phyloP scores from a whole-genome alignment of 371 early-diverging fungal genomes.

The Saksenaea oblongispora region DNA sequence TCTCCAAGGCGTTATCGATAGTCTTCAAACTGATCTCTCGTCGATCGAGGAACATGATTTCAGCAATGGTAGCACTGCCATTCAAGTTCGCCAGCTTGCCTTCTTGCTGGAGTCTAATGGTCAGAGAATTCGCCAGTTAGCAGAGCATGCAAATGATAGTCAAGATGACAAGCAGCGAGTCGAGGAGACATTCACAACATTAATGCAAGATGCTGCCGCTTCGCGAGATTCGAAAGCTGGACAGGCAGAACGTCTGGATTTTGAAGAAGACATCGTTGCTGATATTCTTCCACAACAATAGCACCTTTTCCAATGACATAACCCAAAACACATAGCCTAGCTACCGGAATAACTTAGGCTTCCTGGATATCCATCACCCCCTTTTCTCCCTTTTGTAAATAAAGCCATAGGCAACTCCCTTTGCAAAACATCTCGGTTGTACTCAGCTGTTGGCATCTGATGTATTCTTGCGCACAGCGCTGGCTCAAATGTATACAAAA shows the following conservation, averaged over 20 bases:
- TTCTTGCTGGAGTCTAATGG: conserved; percentile 9
- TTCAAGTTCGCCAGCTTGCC: conserved; percentile 10
- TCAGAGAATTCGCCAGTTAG: not conserved
- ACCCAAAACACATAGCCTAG: not conserved
- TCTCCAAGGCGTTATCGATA: conserved; percentile 1
- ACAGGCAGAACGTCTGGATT: not conserved
- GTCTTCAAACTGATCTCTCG: conserved; percentile 1
- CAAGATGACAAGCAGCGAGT: not conserved
- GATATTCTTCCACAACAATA: not conserved
- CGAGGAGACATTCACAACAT: not conserved
- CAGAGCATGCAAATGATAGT: not conserved
- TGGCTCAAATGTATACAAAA: no score
- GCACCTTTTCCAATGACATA: not conserved
- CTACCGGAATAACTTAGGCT: not conserved
- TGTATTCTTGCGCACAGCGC: no score
- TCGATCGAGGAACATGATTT: not conserved
- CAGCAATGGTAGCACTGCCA: conserved; percentile 6
- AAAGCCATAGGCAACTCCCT: no score
- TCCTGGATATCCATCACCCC: not conserved
- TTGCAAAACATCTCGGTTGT: no score
- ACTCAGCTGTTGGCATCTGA: no score
- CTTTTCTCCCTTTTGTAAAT: not conserved
- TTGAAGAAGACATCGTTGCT: not conserved
- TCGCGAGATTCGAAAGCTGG: not conserved
- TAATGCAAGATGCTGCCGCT: not conserved